These are phyloP conservation scores for Paramecium biaurelia DNA, from an alignment of 73 alveolate genomes.

Conservation along the genomic window DNA sequence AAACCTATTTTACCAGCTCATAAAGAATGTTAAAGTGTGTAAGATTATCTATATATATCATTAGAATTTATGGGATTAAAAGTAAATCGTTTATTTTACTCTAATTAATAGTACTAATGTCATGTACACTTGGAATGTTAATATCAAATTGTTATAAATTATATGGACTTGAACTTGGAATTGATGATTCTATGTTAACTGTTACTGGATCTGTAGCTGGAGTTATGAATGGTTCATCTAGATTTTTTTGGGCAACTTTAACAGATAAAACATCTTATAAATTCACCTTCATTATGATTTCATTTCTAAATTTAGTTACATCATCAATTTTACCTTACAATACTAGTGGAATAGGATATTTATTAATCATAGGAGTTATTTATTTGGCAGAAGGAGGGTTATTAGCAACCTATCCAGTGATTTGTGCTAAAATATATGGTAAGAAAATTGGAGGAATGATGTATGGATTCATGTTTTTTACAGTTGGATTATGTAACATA, in stretches of 20 bases:
- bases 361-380: background rate
- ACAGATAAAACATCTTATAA: background rate
- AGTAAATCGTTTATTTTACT: background rate
- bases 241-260: constrained; percentile 8
- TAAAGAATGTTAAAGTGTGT: background rate
- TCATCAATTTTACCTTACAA: background rate
- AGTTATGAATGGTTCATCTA: background rate
- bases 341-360: background rate
- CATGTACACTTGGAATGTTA: background rate
- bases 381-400: background rate
- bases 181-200: background rate
- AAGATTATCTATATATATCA: background rate
- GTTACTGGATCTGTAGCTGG: background rate
- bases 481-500: background rate
- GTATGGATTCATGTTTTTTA: background rate
- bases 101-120: background rate
- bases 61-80: background rate
- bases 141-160: constrained; percentile 3
- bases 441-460: background rate
- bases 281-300: background rate
- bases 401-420: background rate
- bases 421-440: background rate
- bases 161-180: background rate
- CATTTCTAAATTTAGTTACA: background rate
- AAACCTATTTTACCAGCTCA: background rate